A percentile compares a stretch with the other conserved stretches of the same genome.
phyloP scores from a whole-genome alignment of 805 yeast species.

The Candida ponderosae region DNA sequence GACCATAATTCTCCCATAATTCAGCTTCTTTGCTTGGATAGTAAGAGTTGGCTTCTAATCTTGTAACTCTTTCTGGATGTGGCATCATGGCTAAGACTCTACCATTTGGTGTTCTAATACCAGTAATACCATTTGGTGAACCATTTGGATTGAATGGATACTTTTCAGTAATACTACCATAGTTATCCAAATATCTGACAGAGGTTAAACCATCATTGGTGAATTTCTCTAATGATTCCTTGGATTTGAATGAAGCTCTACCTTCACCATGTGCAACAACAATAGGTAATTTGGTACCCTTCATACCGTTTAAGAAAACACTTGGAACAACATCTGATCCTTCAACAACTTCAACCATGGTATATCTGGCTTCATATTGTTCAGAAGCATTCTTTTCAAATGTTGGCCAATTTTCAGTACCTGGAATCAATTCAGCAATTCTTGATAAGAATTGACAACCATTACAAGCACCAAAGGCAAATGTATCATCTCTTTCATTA shows the following conservation, averaged over 20 bases:
- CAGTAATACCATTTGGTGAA: constrained; percentile 88
- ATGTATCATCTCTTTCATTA: constrained; percentile 81
- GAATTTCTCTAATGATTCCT: constrained; percentile 39
- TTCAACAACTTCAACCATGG: constrained; percentile 74
- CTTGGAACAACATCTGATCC: constrained; percentile 37
- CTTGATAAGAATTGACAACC: constrained; percentile 96
- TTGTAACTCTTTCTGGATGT: constrained; percentile 91
- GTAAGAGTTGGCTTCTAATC: constrained; percentile 87
- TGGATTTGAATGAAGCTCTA: constrained; percentile 61
- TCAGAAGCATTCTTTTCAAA: constrained; percentile 88
- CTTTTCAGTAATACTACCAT: constrained; percentile 72
- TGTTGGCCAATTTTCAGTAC: constrained; percentile 91
- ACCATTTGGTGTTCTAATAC: constrained; percentile 84
- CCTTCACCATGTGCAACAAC: constrained; percentile 99
- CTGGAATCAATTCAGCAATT: constrained; percentile 82
- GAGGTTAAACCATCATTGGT: constrained; percentile 47
- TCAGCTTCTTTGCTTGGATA: constrained; percentile 58
- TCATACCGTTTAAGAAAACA: constrained; percentile 83
- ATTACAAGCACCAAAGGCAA: constrained; percentile 97
- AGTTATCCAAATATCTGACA: constrained; percentile 83
- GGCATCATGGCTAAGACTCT: constrained; percentile 99
- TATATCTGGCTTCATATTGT: constrained; percentile 93
- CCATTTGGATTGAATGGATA: constrained; percentile 98
- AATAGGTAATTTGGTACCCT: constrained; percentile 89
- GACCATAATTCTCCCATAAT: constrained; percentile 79